phyloP scores from a whole-genome alignment of 441 rosid species.

The Aleurites moluccanus region DNA sequence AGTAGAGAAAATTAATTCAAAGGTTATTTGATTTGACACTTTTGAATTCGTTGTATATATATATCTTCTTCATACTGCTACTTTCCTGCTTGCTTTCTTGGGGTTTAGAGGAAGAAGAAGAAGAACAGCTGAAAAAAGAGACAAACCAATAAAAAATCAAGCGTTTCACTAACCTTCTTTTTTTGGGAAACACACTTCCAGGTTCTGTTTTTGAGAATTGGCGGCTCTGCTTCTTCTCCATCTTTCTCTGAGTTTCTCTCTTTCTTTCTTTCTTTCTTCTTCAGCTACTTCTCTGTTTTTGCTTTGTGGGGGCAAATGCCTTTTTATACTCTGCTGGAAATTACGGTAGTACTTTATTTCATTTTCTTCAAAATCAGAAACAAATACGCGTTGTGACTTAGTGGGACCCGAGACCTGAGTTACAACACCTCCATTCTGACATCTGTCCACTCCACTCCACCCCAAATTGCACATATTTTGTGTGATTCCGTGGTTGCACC shows the following conservation, averaged over 20 bases:
- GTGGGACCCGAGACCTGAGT: too few relatives aligned
- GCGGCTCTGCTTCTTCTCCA: background rate
- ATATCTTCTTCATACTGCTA: background rate
- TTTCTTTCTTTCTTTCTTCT: background rate
- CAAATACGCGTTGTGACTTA: too few relatives aligned
- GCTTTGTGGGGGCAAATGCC: background rate
- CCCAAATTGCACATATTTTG: too few relatives aligned
- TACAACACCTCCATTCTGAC: too few relatives aligned
- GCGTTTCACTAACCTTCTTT: slow-evolving; percentile 38
- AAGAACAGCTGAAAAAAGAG: slow-evolving; percentile 14
- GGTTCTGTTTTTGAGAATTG: slow-evolving; percentile 13
- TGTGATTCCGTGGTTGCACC: too few relatives aligned
- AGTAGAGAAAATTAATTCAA: background rate
- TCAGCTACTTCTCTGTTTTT: background rate
- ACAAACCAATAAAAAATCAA: slow-evolving; percentile 29
- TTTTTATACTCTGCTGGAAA: too few relatives aligned
- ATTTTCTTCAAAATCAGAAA: too few relatives aligned
- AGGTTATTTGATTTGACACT: background rate
- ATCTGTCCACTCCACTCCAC: too few relatives aligned
- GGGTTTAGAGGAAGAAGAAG: slow-evolving; percentile 1
- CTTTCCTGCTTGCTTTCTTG: background rate
- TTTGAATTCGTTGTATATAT: background rate
- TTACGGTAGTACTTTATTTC: too few relatives aligned
- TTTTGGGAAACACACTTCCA: slow-evolving; percentile 40
- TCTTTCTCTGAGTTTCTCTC: too few relatives aligned